These are phyloP conservation scores for Manihot esculenta DNA, from an alignment of 441 rosid genomes.

Conservation along the genomic window DNA sequence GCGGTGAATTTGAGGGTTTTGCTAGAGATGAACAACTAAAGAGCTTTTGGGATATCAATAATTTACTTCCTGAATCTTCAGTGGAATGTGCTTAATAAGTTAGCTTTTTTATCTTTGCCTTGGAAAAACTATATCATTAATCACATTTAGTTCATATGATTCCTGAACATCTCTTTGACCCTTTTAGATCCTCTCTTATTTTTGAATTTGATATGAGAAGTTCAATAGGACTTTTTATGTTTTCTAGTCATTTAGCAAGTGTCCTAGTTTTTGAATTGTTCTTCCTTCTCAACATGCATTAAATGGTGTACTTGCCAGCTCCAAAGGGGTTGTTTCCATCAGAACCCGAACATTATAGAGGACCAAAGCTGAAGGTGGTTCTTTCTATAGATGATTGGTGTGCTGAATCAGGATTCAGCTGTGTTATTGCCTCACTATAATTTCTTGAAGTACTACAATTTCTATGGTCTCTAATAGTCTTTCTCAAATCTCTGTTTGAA, in stretches of 20 bases:
- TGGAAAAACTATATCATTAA: background rate
- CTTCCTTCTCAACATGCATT: constrained; percentile 17
- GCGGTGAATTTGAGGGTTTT: background rate
- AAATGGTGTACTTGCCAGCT: constrained; percentile 54
- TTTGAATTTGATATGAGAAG: background rate
- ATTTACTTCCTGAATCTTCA: background rate
- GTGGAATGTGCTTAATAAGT: background rate
- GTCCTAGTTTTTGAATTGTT: constrained; percentile 6
- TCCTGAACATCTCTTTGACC: background rate
- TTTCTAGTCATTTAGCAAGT: constrained; percentile 2
- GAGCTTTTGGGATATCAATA: background rate
- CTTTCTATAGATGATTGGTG: constrained; percentile 36
- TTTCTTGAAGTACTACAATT: constrained; percentile 1
- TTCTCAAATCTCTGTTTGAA: constrained; percentile 20
- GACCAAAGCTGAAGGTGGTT: constrained; percentile 96
- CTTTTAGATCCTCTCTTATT: background rate
- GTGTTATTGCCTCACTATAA: no score
- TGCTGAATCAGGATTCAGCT: no score
- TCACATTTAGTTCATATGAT: background rate
- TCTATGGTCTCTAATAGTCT: constrained; percentile 22
- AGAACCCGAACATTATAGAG: constrained; percentile 85
- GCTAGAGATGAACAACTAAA: background rate
- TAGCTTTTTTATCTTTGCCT: background rate
- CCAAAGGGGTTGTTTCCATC: constrained; percentile 97
- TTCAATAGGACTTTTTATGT: constrained; percentile 2